phyloP scores from a whole-genome alignment of 345 rosid genomes.

The Populus alba region DNA sequence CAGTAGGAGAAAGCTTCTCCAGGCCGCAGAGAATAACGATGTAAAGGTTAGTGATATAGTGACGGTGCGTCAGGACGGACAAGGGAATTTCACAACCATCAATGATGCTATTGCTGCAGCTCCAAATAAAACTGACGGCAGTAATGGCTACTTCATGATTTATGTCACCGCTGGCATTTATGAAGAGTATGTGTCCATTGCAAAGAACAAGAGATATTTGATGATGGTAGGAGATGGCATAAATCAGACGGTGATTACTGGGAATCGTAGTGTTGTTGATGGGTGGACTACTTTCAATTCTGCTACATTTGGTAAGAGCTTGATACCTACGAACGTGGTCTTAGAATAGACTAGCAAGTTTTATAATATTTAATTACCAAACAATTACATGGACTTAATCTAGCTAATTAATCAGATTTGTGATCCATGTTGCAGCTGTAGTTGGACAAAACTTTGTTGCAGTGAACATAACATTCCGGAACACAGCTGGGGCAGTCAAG shows the following conservation, averaged over 20 bases:
- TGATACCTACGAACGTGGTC: not conserved
- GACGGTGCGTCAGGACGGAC: constrained; percentile 66
- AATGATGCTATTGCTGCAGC: constrained; percentile 66
- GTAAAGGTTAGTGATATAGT: constrained; percentile 54
- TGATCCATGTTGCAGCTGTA: constrained; percentile 50
- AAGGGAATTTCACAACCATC: constrained; percentile 71
- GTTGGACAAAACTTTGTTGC: constrained; percentile 73
- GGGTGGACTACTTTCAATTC: constrained; percentile 93
- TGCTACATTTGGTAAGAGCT: constrained; percentile 67
- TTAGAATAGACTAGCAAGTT: not conserved
- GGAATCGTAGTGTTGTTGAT: constrained; percentile 73
- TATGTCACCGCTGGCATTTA: constrained; percentile 67
- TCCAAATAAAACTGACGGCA: constrained; percentile 60
- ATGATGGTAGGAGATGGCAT: constrained; percentile 95
- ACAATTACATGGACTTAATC: not conserved
- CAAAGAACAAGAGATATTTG: constrained; percentile 64
- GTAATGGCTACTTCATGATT: constrained; percentile 70
- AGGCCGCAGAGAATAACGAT: constrained; percentile 17
- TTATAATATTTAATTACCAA: not conserved
- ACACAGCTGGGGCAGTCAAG: constrained; percentile 82
- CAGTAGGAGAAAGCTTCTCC: constrained; percentile 36
- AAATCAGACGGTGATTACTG: constrained; percentile 71
- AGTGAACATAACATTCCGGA: constrained; percentile 71
- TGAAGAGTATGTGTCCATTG: constrained; percentile 64
- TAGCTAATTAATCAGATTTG: not conserved